Base-by-base conservation (phyloP, 441 rosid species). In the Geranium incanum region DNA sequence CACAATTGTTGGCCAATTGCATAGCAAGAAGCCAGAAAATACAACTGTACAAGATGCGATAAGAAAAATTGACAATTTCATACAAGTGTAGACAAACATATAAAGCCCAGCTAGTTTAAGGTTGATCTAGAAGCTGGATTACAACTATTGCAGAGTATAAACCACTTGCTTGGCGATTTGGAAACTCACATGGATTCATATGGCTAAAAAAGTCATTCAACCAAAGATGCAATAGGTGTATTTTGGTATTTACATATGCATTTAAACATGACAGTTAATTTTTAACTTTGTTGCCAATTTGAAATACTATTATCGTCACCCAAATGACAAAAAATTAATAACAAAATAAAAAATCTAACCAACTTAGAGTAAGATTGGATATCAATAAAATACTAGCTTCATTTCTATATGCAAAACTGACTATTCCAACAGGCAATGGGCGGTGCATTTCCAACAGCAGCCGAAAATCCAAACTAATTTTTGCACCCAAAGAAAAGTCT, bases 21-120 rank as follows among this genome's bases (percentile, higher is more conserved):
- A 68, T 67, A 73, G 60, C 9, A 68, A 68, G 28, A 19, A 16
- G 23, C 70, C 59, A 15, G 55, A 8, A 15, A 68, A 41, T 68
- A 41, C 70, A 68, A 6, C 28, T 45, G 33, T 37, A 13, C 41
- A 66, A 48, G 15, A 48, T 3, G 15, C 15, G 57, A 13, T 2
- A 12, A 13, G 57, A 48, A 48, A 48, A 13, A 48, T 5, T 11
- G 57, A 13, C 16, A 12, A 11, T 1, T 12, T 48, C 57, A 48
- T 48, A 48, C 12, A 11, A 48, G 57, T 48, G 3, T 48, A 48
- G 57, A 48, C 57, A 48, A 48, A 12, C 6, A 5, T 11, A 11
- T 13, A 48, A 48, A 48, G 16, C 57, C 16, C 57, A 13, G 16
- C 57, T 13, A 11, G 57, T 48, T 13, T 48, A 43, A 48, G 12